Base-by-base conservation (phyloP, 179 eudicot species). In the Gypsophila paniculata region DNA sequence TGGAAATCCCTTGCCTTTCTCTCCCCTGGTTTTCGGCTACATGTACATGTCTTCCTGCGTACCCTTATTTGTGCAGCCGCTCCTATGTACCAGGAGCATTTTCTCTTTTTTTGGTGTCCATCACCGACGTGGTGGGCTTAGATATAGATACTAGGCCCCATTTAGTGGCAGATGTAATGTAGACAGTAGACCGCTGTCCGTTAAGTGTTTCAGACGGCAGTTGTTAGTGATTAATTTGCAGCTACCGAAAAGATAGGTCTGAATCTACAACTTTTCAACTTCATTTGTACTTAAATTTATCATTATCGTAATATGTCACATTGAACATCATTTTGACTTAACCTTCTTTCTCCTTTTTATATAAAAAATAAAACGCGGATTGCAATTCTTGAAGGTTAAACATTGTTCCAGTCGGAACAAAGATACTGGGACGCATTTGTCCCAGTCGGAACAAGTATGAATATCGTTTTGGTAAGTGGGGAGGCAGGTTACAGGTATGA, bases 201-300 rank as follows among this genome's bases (percentile, higher is more conserved):
- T 42, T 42, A 19, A 19, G 61, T 57, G 29, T 53, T 72, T 13
- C 51, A 39, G 76, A 65, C 70, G 14, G 22, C 15, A 29, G 71
- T 69, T 78, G 81, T 74, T 68, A 73, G 74, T 78, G 77, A 73
- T 69, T 73, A 78, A 69, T 6, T 17, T 15, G 57, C 61, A 22
- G 61, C 61, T 57, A 57, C 61, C 61, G 6, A 57, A 10, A 21
- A 11, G 61, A 18, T 8, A 22, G 23, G 29, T 22, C 26, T 57
- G 29, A 21, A 21, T 3, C 13, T 18, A 21, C 14, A 21, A 22
- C 34, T 57, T 21, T 57, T 19, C 13, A 21, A 8, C 2, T 21
- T 23, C 3, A 13, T 57, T 57, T 57, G 57, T 53, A 53, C 57
- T 53, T n/a, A 6, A 17, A 17, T 5, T 52, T 52, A 15, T 29